Conservation (phyloP, 2,329 filamentous ascomycete species). For the Magnaporthiopsis incrustans region DNA sequence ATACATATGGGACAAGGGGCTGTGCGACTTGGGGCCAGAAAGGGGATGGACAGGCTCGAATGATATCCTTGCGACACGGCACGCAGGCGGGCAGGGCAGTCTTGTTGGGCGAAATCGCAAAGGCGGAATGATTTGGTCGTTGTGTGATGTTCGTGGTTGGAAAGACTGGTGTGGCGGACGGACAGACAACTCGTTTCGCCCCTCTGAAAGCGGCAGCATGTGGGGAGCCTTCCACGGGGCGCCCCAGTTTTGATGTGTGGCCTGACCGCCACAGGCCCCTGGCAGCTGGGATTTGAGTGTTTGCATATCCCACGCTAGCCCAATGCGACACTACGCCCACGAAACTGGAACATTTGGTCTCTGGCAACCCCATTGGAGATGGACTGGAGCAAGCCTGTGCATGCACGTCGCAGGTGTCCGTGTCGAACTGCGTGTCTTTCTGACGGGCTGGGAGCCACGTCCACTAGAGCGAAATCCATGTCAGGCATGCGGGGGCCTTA, state of each 20-base stretch:
- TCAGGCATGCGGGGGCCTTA: too few relatives aligned
- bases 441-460: neutral
- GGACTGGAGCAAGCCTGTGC: neutral
- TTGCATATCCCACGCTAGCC: constrained; percentile 2
- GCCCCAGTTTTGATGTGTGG: neutral
- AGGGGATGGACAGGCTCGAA: neutral
- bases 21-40: neutral
- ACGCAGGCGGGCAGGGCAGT: too few relatives aligned
- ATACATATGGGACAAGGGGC: neutral
- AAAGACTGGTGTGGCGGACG: neutral
- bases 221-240: neutral
- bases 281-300: neutral
- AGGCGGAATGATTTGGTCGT: neutral
- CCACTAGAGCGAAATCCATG: too few relatives aligned
- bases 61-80: neutral
- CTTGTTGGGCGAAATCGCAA: neutral
- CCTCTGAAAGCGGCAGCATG: neutral
- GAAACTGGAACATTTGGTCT: neutral
- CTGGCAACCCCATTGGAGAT: neutral
- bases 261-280: neutral
- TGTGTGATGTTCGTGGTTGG: neutral
- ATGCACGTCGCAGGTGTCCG: neutral
- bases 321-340: neutral
- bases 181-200: neutral
- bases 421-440: neutral